These are phyloP conservation scores for Endogone sp. DNA, from an alignment of 192 early-diverging fungal species.

Conservation along the genomic window DNA sequence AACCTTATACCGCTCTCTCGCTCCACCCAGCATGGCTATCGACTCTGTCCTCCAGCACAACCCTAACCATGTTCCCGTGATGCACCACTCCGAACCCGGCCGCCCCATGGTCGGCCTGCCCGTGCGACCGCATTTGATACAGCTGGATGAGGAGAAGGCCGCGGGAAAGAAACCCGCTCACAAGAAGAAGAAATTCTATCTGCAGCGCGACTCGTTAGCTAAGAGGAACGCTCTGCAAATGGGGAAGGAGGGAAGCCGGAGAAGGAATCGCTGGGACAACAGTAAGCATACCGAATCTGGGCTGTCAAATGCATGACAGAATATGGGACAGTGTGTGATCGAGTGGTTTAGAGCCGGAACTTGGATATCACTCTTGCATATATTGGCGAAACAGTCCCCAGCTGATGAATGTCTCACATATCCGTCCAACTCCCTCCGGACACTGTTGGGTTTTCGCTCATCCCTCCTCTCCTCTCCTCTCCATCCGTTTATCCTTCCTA, in stretches of 20 bases:
- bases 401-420: too few relatives aligned
- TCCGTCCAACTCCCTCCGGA: too few relatives aligned
- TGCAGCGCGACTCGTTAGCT: constrained; percentile 34
- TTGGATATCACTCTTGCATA: too few relatives aligned
- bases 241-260: constrained; percentile 43
- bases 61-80: neutral
- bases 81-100: neutral
- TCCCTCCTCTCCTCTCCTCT: constrained; percentile 8
- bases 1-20: neutral
- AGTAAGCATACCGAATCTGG: constrained; percentile 35
- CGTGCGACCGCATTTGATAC: neutral
- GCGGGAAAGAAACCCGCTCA: neutral
- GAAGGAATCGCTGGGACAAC: constrained; percentile 48
- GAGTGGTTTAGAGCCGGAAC: too few relatives aligned
- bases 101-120: neutral
- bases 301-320: neutral
- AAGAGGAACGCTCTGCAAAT: constrained; percentile 30
- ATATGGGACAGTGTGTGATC: too few relatives aligned
- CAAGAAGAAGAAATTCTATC: constrained; percentile 28
- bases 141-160: neutral
- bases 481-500: neutral
- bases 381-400: too few relatives aligned
- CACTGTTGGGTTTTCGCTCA: too few relatives aligned
- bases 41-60: neutral
- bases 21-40: neutral